These are phyloP conservation scores for Monosporascus ibericus DNA, from an alignment of 2,329 filamentous ascomycete species.

Conservation along the genomic window DNA sequence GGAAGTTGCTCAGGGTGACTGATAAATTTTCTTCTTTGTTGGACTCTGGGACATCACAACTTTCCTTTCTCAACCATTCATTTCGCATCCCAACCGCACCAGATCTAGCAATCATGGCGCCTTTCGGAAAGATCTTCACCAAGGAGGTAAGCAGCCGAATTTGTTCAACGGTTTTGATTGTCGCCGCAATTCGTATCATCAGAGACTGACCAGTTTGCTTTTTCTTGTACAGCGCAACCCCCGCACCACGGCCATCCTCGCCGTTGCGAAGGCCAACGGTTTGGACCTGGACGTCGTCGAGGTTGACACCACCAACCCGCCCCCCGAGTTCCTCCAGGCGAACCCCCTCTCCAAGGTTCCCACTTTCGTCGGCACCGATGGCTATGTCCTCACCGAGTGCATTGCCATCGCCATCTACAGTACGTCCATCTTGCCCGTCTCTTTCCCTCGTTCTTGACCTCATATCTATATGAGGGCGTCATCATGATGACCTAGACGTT, in stretches of 20 bases:
- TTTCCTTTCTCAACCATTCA: conserved; percentile 7
- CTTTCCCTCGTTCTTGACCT: conserved; percentile 7
- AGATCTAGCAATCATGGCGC: conserved; percentile 51
- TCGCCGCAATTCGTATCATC: too few species aligned
- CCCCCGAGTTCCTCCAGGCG: conserved; percentile 73
- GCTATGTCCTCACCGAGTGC: conserved; percentile 80
- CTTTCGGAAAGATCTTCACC: conserved; percentile 97
- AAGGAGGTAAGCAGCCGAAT: conserved; percentile 53
- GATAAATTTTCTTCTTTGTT: conserved; percentile 4
- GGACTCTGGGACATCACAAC: conserved; percentile 1
- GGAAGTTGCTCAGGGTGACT: conserved; percentile 3
- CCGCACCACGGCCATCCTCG: conserved; percentile 81
- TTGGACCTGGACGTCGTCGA: conserved; percentile 83
- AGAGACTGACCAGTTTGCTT: conserved; percentile 22
- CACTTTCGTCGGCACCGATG: conserved; percentile 86
- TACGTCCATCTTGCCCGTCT: conserved; percentile 49
- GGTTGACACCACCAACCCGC: conserved; percentile 59
- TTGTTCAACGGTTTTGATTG: conserved; percentile 4
- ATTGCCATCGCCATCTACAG: conserved; percentile 97
- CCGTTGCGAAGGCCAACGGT: conserved; percentile 95
- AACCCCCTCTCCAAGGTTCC: conserved; percentile 89
- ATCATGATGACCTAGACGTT: conserved; percentile 68
- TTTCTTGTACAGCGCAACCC: conserved; percentile 64
- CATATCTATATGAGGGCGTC: conserved; percentile 8
- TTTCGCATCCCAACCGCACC: conserved; percentile 9